These are phyloP conservation scores for Sporothrix phasma DNA, from an alignment of 2,329 filamentous ascomycete species.

Conservation along the genomic window DNA sequence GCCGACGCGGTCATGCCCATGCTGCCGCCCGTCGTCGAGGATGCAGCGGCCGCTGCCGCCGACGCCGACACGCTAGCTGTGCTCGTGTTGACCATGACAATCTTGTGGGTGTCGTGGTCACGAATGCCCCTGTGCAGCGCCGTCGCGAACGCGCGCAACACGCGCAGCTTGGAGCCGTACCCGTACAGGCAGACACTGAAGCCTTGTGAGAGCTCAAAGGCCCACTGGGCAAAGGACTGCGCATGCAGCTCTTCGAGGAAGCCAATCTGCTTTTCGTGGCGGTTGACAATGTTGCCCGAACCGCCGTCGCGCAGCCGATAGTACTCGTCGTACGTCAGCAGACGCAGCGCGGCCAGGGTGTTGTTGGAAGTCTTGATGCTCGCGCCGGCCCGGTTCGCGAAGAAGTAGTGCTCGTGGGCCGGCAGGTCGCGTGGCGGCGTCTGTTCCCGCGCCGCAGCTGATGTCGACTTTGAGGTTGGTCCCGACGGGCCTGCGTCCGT, in stretches of 20 bases:
- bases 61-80: slow-evolving; percentile 1
- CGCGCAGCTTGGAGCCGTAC: slow-evolving; percentile 74
- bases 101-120: slow-evolving; percentile 37
- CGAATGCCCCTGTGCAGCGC: slow-evolving; percentile 45
- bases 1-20: slow-evolving; percentile 9
- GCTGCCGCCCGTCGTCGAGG: slow-evolving; percentile 23
- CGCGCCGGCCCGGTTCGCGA: slow-evolving; percentile 74
- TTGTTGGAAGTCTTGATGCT: slow-evolving; percentile 73
- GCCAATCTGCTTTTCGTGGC: slow-evolving; percentile 58
- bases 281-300: slow-evolving; percentile 37
- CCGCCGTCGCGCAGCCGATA: slow-evolving; percentile 58
- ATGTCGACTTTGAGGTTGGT: too few relatives aligned
- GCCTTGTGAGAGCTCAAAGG: slow-evolving; percentile 75
- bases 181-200: slow-evolving; percentile 90
- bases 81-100: slow-evolving; percentile 85
- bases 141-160: slow-evolving; percentile 66
- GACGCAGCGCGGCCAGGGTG: slow-evolving; percentile 60
- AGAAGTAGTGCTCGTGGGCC: slow-evolving; percentile 86
- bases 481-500: slow-evolving; percentile 27
- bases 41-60: slow-evolving; percentile 45
- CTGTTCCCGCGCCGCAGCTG: slow-evolving; percentile 31
- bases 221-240: slow-evolving; percentile 82
- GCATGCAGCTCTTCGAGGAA: slow-evolving; percentile 67
- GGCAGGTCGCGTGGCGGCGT: slow-evolving; percentile 75
- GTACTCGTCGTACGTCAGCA: slow-evolving; percentile 89